A percentile compares a stretch with the other conserved stretches of the same genome.
Evolutionary conservation across 2,329 filamentous ascomycete genomes (phyloP).

Genomic region (Coniella vitis): DNA sequence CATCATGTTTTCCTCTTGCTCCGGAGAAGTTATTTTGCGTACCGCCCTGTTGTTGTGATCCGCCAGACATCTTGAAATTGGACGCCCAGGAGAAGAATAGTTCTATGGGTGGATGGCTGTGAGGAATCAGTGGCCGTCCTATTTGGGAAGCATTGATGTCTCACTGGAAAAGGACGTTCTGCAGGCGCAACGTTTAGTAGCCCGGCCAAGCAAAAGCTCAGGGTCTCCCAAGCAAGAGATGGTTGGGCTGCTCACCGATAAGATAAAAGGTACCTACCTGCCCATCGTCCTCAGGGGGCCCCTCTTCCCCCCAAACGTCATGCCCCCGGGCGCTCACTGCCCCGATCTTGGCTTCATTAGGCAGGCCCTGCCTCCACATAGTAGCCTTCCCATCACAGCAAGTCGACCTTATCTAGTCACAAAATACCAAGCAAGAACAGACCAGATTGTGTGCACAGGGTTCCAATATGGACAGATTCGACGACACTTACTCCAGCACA

Average conservation of each 20-base stretch:
- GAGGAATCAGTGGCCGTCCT: not conserved
- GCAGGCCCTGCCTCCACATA: too few relatives aligned
- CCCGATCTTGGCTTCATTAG: too few relatives aligned
- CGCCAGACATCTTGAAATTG: slow-evolving; percentile 15
- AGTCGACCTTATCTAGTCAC: too few relatives aligned
- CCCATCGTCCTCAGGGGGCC: not conserved
- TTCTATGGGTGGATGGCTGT: not conserved
- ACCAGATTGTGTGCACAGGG: too few relatives aligned
- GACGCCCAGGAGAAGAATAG: not conserved
- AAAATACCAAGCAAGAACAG: not conserved
- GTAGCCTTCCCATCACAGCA: not conserved
- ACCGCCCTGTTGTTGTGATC: slow-evolving; percentile 16
- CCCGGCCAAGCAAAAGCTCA: not conserved
- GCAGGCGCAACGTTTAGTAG: not conserved
- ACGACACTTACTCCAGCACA: slow-evolving; percentile 39
- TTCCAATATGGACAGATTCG: slow-evolving; percentile 13
- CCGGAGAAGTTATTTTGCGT: not conserved
- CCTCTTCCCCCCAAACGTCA: not conserved
- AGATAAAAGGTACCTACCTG: not conserved
- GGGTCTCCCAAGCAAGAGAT: not conserved
- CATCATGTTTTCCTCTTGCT: not conserved
- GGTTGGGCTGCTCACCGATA: not conserved
- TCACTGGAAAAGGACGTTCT: not conserved
- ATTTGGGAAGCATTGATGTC: not conserved
- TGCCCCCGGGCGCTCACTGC: not conserved